Percentiles rank a stretch among this genome's conserved stretches.
Conservation (phyloP, 163 green algal genomes). For the Chlamydomonas reinhardtii region DNA sequence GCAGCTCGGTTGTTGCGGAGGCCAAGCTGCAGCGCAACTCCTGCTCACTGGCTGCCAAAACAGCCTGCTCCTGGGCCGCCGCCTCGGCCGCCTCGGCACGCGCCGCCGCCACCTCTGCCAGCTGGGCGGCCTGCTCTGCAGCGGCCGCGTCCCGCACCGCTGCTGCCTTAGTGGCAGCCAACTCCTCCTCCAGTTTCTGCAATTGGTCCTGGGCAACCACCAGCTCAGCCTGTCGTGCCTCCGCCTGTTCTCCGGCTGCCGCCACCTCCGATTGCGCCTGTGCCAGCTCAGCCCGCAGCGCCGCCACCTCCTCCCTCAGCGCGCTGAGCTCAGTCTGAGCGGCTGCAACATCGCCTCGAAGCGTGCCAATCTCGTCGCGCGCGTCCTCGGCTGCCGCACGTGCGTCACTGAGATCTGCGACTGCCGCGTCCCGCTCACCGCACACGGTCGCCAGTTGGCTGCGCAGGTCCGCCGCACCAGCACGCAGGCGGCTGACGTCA, state of each 20-base stretch:
- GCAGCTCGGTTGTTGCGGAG: not conserved
- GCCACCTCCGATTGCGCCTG: not conserved
- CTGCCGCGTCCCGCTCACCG: no score
- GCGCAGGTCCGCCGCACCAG: no score
- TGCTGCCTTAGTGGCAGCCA: not conserved
- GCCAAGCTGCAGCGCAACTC: no score
- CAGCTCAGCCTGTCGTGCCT: not conserved
- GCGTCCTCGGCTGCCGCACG: no score
- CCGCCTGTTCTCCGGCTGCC: not conserved
- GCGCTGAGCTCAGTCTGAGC: not conserved
- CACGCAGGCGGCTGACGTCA: no score
- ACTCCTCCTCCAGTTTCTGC: not conserved
- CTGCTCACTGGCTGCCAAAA: not conserved
- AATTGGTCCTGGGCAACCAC: not conserved
- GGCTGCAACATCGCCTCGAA: no score
- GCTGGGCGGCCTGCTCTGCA: not conserved
- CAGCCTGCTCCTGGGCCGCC: no score
- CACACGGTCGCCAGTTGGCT: no score
- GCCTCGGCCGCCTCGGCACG: no score
- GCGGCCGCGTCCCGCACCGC: not conserved
- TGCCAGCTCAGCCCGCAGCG: not conserved
- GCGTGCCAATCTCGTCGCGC: no score
- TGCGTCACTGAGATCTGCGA: no score
- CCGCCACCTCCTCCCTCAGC: no score
- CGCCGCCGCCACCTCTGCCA: not conserved